These are phyloP conservation scores for Fraxinus sp. DNA, from an alignment of 305 asterid genomes.

Conservation along the genomic window DNA sequence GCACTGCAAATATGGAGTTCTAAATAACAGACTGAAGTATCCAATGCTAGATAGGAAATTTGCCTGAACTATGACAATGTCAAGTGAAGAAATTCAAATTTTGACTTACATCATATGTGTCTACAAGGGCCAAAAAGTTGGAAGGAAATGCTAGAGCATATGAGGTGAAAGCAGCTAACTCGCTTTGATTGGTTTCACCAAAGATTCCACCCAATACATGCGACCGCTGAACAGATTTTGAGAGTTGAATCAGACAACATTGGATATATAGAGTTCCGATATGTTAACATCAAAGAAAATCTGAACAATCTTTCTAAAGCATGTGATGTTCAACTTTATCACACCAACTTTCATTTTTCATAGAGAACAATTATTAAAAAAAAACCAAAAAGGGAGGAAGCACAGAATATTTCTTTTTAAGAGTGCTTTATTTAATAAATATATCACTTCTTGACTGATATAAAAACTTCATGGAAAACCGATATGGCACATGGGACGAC, in stretches of 20 bases:
- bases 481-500: not conserved
- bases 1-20: conserved; percentile 7
- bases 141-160: conserved; percentile 90
- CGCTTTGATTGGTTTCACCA: conserved; percentile 90
- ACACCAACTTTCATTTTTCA: not conserved
- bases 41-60: conserved; percentile 11
- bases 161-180: conserved; percentile 75
- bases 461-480: not conserved
- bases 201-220: conserved; percentile 58
- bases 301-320: conserved; percentile 16
- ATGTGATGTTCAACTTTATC: conserved; percentile 15
- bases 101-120: conserved; percentile 86
- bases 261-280: conserved; percentile 17
- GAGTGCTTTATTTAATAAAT: not conserved
- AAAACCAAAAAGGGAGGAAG: not conserved
- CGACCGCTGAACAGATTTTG: conserved; percentile 59
- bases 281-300: conserved; percentile 16
- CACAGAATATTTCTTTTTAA: no score
- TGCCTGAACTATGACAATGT: conserved; percentile 18
- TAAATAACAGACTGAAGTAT: conserved; percentile 1
- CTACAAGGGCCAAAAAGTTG: conserved; percentile 84
- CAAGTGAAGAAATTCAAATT: conserved; percentile 15
- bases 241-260: conserved; percentile 30
- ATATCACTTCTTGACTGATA: not conserved
- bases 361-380: not conserved